phyloP scores from a whole-genome alignment of 129 eudicot genomes.

The Calendula officinalis region DNA sequence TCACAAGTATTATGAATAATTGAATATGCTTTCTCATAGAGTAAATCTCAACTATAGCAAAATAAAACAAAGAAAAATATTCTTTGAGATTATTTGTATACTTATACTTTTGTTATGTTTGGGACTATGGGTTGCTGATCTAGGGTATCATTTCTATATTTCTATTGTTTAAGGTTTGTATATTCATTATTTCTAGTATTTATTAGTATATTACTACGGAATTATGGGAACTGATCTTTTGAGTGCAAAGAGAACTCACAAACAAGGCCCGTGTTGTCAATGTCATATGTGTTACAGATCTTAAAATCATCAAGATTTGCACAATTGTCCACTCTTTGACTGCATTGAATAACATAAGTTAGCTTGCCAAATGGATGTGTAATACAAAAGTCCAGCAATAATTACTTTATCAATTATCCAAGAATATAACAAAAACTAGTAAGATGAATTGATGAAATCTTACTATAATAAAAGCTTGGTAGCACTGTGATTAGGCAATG shows the following conservation, averaged over 20 bases:
- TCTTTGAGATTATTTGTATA: too few relatives aligned
- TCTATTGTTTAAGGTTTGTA: neutral
- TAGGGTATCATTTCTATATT: neutral
- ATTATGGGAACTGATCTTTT: conserved; percentile 11
- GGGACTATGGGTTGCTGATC: conserved; percentile 2
- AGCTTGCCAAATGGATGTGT: neutral
- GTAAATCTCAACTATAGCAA: conserved; percentile 1
- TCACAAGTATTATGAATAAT: too few relatives aligned
- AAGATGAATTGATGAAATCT: conserved; percentile 19
- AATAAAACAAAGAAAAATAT: neutral
- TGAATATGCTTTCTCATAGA: too few relatives aligned
- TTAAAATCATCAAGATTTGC: conserved; percentile 70
- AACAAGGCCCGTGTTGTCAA: conserved; percentile 97
- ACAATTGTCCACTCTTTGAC: conserved; percentile 69
- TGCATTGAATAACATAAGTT: conserved; percentile 34
- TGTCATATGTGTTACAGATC: conserved; percentile 73
- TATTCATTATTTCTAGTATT: neutral
- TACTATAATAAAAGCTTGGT: conserved; percentile 54
- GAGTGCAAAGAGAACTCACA: conserved; percentile 56
- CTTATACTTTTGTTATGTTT: neutral
- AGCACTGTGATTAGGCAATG: conserved; percentile 53
- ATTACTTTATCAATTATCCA: neutral
- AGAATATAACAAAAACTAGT: neutral
- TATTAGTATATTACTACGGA: neutral
- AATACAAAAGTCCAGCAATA: neutral